Evolutionary conservation across 345 rosid genomes (phyloP).

Genomic region (Sapria himalayana): DNA sequence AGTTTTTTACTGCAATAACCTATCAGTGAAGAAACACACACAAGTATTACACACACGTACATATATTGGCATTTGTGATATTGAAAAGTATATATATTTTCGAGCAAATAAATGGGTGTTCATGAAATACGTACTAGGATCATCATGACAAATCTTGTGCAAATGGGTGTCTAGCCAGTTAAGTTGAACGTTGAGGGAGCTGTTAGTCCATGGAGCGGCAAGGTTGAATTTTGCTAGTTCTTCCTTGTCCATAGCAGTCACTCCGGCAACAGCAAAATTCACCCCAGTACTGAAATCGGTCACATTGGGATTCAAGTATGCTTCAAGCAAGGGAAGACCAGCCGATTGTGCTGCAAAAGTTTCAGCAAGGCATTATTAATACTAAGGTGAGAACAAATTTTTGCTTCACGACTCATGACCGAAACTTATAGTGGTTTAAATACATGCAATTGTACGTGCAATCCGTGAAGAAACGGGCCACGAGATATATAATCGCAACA

Average conservation of each 20-base stretch:
- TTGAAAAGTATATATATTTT: no score
- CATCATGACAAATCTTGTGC: constrained; percentile 1
- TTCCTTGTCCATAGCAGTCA: constrained; percentile 10
- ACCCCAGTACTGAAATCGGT: constrained; percentile 8
- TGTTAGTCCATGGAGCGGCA: constrained; percentile 12
- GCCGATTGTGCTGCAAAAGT: constrained; percentile 5
- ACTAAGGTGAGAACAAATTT: no score
- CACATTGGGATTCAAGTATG: constrained; percentile 12
- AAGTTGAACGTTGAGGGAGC: constrained; percentile 12
- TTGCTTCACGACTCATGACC: no score
- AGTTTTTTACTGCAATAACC: constrained; percentile 8
- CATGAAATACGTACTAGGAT: no score
- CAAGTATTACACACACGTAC: no score
- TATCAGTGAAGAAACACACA: no score
- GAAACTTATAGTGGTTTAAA: no score
- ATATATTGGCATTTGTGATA: no score
- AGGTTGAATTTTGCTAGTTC: constrained; percentile 5
- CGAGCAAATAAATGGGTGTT: no score
- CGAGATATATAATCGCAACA: no score
- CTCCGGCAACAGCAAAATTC: constrained; percentile 20
- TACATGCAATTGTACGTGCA: no score
- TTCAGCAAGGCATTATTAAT: constrained; percentile 2
- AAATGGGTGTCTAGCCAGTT: constrained; percentile 15
- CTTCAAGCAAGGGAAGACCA: constrained; percentile 12
- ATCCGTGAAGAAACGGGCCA: no score